Conservation (phyloP, 805 yeast species). For the Deakozyma indianensis region DNA sequence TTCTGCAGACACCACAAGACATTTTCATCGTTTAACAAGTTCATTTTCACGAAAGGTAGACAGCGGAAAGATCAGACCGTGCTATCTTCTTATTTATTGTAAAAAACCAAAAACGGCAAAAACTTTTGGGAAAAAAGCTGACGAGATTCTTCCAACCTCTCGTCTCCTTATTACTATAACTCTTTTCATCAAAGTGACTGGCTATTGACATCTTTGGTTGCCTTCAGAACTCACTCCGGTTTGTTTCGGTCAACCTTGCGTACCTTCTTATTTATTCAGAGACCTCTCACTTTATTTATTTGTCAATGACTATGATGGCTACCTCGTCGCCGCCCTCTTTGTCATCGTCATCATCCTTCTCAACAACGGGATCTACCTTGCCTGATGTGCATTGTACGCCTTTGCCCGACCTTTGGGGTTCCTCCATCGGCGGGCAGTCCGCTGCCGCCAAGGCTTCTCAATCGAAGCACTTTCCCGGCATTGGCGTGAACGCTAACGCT, state of each 20-base stretch:
- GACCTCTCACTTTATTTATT: slow-evolving; percentile 5
- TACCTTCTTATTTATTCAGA: slow-evolving; percentile 1
- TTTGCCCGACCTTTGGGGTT: slow-evolving; percentile 7
- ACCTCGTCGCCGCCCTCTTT: slow-evolving; percentile 5
- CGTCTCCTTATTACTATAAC: too few species aligned
- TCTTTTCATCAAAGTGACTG: neutral
- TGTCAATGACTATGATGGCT: slow-evolving; percentile 2
- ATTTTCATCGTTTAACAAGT: too few species aligned
- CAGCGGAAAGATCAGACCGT: too few species aligned
- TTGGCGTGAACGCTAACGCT: slow-evolving; percentile 2
- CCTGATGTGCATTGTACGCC: slow-evolving; percentile 7
- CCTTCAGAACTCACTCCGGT: too few species aligned
- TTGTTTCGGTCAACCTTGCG: too few species aligned
- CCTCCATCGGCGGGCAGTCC: neutral
- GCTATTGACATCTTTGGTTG: neutral
- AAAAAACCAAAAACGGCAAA: too few species aligned
- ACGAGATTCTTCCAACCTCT: too few species aligned
- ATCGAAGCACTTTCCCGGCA: slow-evolving; percentile 3
- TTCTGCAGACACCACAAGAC: too few species aligned
- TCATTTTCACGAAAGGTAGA: too few species aligned
- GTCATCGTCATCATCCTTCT: slow-evolving; percentile 7
- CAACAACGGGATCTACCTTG: neutral
- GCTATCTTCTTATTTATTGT: too few species aligned
- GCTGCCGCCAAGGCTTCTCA: neutral
- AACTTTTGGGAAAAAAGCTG: too few species aligned